Base-by-base conservation (phyloP, 1,284 basidiomycete species). In the Papiliotrema laurentii region DNA sequence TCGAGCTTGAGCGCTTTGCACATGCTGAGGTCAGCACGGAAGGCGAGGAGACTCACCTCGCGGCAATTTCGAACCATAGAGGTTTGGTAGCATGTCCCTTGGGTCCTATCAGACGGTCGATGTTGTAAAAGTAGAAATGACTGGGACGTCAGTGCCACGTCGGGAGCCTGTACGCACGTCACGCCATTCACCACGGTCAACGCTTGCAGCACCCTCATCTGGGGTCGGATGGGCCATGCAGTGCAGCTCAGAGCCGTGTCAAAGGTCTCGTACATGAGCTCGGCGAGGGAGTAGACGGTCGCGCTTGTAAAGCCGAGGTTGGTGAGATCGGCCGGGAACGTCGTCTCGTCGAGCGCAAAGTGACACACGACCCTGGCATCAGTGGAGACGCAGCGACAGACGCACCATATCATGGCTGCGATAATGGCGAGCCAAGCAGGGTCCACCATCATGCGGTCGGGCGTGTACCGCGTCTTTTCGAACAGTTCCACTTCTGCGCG, bases 51-150 rank as follows among this genome's bases (percentile, higher is more conserved):
- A 43, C 47, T 44, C 30, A 49, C 47, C 49, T 43, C 10, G 40
- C 43, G 18, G 49, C 49, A 13, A 50, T 38, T 21, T 50, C 49
- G 38, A 50, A 50, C 30, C 30, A 31, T 31, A 31, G 30, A 16
- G 16, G 9, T 31, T 16, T 31, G 16, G 10, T 31, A 31, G 37
- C 38, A 42, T 27, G 41, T 31, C 19, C 49, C 40, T 7, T 30
- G 28, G 25, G 49, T 34, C 36, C 35, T 36, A 25, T 46, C 49
- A 14, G 30, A 5, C 30, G 30, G 9, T 31, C 30, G 30, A 16
- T 16, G 30, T 31, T 31, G 30, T 10, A 31, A 16, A 31, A 10
- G 30, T 31, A 31, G 9, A 10, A 16, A 10, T 31, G 30, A 31
- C 30, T 31, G 16, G 30, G 30, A 31, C 30, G 9, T 10, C 30